Conservation (phyloP, 2,329 filamentous ascomycete species). For the Curvularia lunata region DNA sequence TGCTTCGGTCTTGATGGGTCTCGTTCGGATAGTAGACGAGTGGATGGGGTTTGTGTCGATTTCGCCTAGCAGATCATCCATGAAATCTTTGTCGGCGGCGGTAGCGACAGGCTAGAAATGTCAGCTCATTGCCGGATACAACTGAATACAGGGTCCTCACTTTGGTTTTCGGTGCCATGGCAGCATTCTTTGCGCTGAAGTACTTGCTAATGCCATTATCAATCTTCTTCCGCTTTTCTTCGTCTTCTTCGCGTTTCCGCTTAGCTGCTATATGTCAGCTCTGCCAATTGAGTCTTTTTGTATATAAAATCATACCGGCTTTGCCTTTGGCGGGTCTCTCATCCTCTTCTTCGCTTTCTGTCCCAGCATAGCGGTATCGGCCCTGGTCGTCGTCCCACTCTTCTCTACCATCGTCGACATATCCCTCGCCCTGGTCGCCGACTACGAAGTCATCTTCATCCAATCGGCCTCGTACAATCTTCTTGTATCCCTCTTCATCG, state of each 20-base stretch:
- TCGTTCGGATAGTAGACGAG: slow-evolving; percentile 61
- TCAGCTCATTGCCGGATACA: slow-evolving; percentile 28
- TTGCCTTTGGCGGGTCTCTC: slow-evolving; percentile 65
- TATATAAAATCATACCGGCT: slow-evolving; percentile 54
- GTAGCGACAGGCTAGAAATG: slow-evolving; percentile 70
- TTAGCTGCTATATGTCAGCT: slow-evolving; percentile 65
- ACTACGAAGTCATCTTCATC: slow-evolving; percentile 98
- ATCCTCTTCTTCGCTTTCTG: slow-evolving; percentile 74
- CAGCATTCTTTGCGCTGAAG: slow-evolving; percentile 77
- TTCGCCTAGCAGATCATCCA: slow-evolving; percentile 82
- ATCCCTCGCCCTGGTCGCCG: slow-evolving; percentile 96
- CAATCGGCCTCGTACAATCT: slow-evolving; percentile 85
- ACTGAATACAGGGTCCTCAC: slow-evolving; percentile 54
- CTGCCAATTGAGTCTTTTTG: slow-evolving; percentile 6
- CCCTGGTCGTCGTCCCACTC: slow-evolving; percentile 71
- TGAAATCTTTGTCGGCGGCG: slow-evolving; percentile 86
- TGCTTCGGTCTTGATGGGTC: slow-evolving; percentile 73
- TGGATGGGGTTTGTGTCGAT: slow-evolving; percentile 78
- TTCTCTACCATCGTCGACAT: slow-evolving; percentile 94
- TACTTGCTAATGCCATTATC: slow-evolving; percentile 94
- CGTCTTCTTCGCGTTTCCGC: slow-evolving; percentile 85
- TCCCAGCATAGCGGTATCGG: slow-evolving; percentile 69
- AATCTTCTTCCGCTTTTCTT: slow-evolving; percentile 82
- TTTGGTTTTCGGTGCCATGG: slow-evolving; percentile 77
- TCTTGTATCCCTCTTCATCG: slow-evolving; percentile 96